Evolutionary conservation across 441 rosid genomes (phyloP), one percentile per base, ranked within the genome.

Genomic region (Macaranga tanarius): DNA sequence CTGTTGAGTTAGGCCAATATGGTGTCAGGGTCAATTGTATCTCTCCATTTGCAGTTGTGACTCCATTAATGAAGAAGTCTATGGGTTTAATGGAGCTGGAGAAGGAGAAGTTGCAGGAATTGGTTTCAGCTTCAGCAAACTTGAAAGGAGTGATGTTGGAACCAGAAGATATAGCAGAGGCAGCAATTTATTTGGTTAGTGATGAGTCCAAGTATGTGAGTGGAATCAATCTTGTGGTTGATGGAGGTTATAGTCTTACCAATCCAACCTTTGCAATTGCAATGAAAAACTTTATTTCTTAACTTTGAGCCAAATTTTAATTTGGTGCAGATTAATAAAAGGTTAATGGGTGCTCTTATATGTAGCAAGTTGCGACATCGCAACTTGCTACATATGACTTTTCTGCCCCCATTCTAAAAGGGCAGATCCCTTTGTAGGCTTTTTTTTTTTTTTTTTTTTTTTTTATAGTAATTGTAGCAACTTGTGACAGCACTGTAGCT

Each of bases 21-120:
- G 87, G 87, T n/a, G n/a, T n/a, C n/a, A n/a, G 88, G 61, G 87
- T 83, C 0, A 88, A 88, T 51, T 75, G 76, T 56, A 58, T 88
- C 7, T 82, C 92, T 0, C 88, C 88, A 11, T 74, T 22, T 15
- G 80, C 22, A 0, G 23, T 76, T 7, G 72, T 56, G 0, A 76
- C 89, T 0, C 86, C 86, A 0, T 0, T 84, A 81, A 2, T 70
- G 0, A 13, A 1, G 11, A 25, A 64, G 0, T 17, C 67, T 0
- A 2, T 60, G 8, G 80, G 81, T 2, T 2, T 23, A n/a, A 17
- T 16, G 15, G 65, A 25, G 26, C n/a, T 11, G 11, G 77, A 76
- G 17, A 64, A 70, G 73, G 7, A 25, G 51, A 51, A 10, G 58
- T 0, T 68, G 0, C 76, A 78, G 40, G 82, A 73, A 55, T 3